Conservation (phyloP, 2,329 filamentous ascomycete genomes). For the Cordyceps javanica region DNA sequence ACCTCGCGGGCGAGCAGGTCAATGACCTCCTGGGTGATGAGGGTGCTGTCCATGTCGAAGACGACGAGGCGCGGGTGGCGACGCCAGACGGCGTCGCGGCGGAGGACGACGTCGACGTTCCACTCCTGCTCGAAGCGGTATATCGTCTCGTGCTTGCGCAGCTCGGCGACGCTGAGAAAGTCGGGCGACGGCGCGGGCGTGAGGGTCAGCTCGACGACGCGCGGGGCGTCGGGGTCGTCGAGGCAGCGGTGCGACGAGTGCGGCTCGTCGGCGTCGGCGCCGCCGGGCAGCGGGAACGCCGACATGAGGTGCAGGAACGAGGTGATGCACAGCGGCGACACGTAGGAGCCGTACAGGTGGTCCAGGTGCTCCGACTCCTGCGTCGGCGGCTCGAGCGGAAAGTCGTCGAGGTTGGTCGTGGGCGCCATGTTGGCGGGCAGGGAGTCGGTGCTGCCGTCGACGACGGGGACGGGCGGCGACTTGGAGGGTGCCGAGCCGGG, state of each 20-base stretch:
- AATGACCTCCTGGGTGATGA: conserved; percentile 97
- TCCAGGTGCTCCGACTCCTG: conserved; percentile 52
- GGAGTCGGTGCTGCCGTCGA: conserved; percentile 25
- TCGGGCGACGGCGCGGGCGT: conserved; percentile 53
- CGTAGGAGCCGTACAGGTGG: conserved; percentile 59
- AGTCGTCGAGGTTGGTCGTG: conserved; percentile 50
- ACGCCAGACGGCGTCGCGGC: conserved; percentile 66
- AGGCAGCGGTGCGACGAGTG: conserved; percentile 60
- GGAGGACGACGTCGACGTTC: conserved; percentile 79
- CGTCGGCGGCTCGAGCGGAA: conserved; percentile 54
- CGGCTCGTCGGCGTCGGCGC: conserved; percentile 44
- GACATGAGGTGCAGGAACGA: conserved; percentile 63
- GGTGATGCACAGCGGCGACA: conserved; percentile 59
- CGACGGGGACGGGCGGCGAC: conserved; percentile 17
- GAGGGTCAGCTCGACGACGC: conserved; percentile 61
- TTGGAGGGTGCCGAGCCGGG: conserved; percentile 17
- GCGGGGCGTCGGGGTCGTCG: conserved; percentile 52
- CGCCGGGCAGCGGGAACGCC: conserved; percentile 49
- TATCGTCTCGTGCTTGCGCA: conserved; percentile 74
- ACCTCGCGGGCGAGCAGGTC: conserved; percentile 86
- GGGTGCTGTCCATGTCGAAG: conserved; percentile 98
- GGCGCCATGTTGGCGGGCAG: conserved; percentile 52
- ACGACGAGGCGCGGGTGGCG: conserved; percentile 81
- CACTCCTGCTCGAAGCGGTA: conserved; percentile 82
- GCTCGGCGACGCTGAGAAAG: conserved; percentile 60